Conservation (phyloP, 192 early-diverging fungal genomes). For the Chytriomyces confervae region DNA sequence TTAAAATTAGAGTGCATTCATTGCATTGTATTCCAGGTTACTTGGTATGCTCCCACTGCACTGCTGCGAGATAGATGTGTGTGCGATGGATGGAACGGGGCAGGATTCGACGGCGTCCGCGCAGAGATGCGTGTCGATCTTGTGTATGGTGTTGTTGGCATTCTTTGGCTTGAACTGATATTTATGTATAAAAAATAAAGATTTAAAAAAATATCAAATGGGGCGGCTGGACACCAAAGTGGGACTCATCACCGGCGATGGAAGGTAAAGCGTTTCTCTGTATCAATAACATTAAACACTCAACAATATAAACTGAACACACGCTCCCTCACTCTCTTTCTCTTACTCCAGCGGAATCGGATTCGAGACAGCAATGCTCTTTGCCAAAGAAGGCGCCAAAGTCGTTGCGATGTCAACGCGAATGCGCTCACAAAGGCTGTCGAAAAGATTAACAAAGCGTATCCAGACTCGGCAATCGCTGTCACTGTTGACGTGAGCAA, state of each 20-base stretch:
- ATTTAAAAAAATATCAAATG: constrained; percentile 31
- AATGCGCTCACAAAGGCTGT: constrained; percentile 59
- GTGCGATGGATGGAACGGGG: constrained; percentile 42
- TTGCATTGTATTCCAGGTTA: too few relatives aligned
- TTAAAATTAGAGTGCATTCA: too few relatives aligned
- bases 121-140: constrained; percentile 57
- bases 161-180: too few relatives aligned
- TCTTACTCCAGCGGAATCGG: constrained; percentile 72
- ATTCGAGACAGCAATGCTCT: constrained; percentile 72
- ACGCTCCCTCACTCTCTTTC: not conserved
- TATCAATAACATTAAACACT: not conserved
- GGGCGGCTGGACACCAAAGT: constrained; percentile 72
- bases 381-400: constrained; percentile 78
- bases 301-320: not conserved
- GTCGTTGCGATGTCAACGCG: constrained; percentile 83
- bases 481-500: constrained; percentile 74
- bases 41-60: constrained; percentile 65
- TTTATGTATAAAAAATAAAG: not conserved
- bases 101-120: too few relatives aligned
- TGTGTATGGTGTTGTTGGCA: constrained; percentile 23
- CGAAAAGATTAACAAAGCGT: constrained; percentile 56
- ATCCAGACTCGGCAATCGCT: constrained; percentile 58
- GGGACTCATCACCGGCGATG: constrained; percentile 81
- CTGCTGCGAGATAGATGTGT: constrained; percentile 38
- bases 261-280: too few relatives aligned